Evolutionary conservation across 805 yeast genomes (phyloP), one percentile per base, ranked within the genome.

Genomic region (Wickerhamomyces hampshirensis): DNA sequence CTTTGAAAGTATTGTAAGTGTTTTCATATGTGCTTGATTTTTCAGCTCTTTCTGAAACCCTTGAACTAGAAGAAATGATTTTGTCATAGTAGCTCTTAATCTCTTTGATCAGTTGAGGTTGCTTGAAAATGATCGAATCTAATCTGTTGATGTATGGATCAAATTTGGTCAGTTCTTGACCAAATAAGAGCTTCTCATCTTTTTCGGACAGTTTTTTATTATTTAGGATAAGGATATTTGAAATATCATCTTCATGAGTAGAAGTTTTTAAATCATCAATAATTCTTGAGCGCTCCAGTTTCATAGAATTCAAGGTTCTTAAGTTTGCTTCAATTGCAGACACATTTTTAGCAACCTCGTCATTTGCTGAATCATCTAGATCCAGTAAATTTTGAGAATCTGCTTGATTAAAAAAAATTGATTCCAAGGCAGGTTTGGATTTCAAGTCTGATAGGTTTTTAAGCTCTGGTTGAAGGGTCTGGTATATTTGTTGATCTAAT

Each of bases 231-330:
- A 91, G 66, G 10, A 80, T 65, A 35, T 81, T 79, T 0, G 95
- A 81, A 33, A 88, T 86, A 54, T 91, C 97, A 60, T 91, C 98
- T 11, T 71, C 68, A 50, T 80, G 93, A 23, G 84, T 78, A 32
- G 73, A 73, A 6, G 66, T 69, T 52, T 87, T 87, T 50, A 91
- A 66, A 33, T 79, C 85, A 2, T 68, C 68, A 24, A 84, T 64
- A 2, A 81, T 68, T 26, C 75, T 66, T 5, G 64, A 56, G 31
- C 94, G 75, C 55, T 84, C 93, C 23, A 71, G 64, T 48, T 77
- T 77, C 39, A 87, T 55, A 30, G 73, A 66, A 39, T 74, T 74
- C 50, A 91, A 66, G 38, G 79, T 80, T 32, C 73, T 75, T 30
- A 82, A 62, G 13, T 69, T 56, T n/a, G 71, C 66, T 38, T 80